Evolutionary conservation across 257 asterid species (phyloP), one percentile per base, ranked within the genome.

Genomic region (Scutellaria minor): DNA sequence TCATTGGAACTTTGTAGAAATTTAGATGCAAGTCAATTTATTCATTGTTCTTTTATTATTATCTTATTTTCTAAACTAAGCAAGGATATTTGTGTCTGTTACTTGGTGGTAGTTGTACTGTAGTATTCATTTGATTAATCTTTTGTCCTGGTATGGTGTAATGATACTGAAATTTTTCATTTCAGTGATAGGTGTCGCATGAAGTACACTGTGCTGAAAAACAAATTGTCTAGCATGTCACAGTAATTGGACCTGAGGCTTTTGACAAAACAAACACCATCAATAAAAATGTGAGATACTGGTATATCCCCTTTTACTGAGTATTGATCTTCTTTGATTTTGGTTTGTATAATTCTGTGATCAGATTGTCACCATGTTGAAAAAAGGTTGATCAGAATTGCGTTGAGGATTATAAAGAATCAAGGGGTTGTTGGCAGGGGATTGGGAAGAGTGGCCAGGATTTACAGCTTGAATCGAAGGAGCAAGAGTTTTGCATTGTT

Each of bases 401-500:
- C 18, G 18, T 18, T 18, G 18, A 18, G 18, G 18, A 18, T 18
- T 18, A 18, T 18, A 18, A 18, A 18, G 18, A 18, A 18, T 18
- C 18, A 0, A 18, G 18, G 18, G 18, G 18, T 18, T 0, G 18
- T 18, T 18, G 50, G 65, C 75, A 52, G 72, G 73, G 27, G 45
- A 11, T 4, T 10, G 81, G 71, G 68, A 83, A 78, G 75, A 77
- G 67, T 6, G 87, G 75, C 72, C 77, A 81, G 76, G 81, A 77
- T 7, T 74, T 75, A 60, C 76, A 61, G 50, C 93, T 90, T 40
- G 89, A 90, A 68, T 56, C 60, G 6, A 96, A 90, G 79, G 95
- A 81, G 83, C 84, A 83, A 77, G 83, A 77, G 57, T 89, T 91
- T 58, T 72, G 67, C 15, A 83, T 74, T 45, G 71, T 77, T 73